Conservation (phyloP, 768 basidiomycete genomes). For the Leucocoprinus birnbaumii region DNA sequence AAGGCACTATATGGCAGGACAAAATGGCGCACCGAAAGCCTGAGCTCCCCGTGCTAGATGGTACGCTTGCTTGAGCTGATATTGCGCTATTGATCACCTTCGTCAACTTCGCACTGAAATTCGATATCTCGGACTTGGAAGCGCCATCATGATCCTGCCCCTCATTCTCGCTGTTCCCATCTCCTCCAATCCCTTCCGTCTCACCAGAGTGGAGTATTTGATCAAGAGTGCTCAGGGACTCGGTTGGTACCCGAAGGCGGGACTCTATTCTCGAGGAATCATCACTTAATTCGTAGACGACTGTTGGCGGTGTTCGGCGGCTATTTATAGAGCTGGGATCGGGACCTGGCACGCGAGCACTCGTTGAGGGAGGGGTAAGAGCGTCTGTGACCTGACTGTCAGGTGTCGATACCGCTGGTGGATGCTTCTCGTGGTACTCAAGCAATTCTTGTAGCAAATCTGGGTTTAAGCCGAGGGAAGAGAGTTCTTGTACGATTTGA, state of each 20-base stretch:
- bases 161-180: background rate
- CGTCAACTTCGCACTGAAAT: background rate
- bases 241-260: constrained; percentile 50
- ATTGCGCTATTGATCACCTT: too few species aligned
- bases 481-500: constrained; percentile 75
- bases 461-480: constrained; percentile 60
- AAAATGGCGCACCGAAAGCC: too few species aligned
- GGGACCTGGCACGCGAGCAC: background rate
- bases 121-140: constrained; percentile 1
- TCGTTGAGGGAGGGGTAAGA: background rate
- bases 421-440: constrained; percentile 8
- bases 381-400: background rate
- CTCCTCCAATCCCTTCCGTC: constrained; percentile 1
- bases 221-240: constrained; percentile 16
- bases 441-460: constrained; percentile 43
- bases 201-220: constrained; percentile 1
- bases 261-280: constrained; percentile 51
- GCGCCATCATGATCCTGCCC: constrained; percentile 9
- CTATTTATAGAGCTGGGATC: background rate
- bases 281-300: constrained; percentile 57
- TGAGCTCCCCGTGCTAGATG: too few species aligned
- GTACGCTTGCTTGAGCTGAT: too few species aligned
- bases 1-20: too few species aligned
- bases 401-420: too few species aligned
- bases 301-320: constrained; percentile 18